A percentile compares a stretch with the other conserved stretches of the same genome.
phyloP scores from a whole-genome alignment of 1,139 yeast genomes.

The Casaregolazyma lundiana region DNA sequence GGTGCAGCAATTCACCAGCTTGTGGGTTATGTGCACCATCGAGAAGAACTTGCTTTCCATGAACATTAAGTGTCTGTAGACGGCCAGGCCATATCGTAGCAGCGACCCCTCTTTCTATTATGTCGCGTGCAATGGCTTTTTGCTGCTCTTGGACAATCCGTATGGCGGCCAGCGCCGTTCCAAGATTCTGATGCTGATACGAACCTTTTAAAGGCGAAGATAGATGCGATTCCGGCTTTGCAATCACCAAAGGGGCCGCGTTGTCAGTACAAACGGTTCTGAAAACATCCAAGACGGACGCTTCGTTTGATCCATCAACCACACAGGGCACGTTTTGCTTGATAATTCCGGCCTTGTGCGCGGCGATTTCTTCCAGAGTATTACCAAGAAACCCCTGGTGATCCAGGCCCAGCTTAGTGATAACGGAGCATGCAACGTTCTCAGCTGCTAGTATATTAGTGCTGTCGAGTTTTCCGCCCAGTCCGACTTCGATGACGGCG shows the following conservation, averaged over 20 bases:
- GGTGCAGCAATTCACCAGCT: constrained; percentile 67
- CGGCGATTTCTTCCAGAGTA: constrained; percentile 59
- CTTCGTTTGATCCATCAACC: constrained; percentile 63
- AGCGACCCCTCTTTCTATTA: constrained; percentile 48
- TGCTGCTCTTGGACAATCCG: constrained; percentile 32
- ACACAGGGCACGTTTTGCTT: constrained; percentile 59
- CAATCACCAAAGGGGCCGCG: constrained; percentile 13
- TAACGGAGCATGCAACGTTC: constrained; percentile 54
- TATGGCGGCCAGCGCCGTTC: constrained; percentile 61
- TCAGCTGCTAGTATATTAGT: constrained; percentile 56
- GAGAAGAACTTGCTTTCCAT: constrained; percentile 63
- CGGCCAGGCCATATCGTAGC: constrained; percentile 40
- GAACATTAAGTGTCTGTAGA: constrained; percentile 37
- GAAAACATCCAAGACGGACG: constrained; percentile 45
- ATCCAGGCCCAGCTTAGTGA: constrained; percentile 81
- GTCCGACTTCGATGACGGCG: constrained; percentile 84
- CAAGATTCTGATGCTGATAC: constrained; percentile 66
- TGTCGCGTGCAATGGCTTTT: constrained; percentile 23
- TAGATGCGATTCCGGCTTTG: constrained; percentile 19
- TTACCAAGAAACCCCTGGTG: constrained; percentile 73
- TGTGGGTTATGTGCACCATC: constrained; percentile 94
- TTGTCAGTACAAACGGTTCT: constrained; percentile 17
- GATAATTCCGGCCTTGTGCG: constrained; percentile 80
- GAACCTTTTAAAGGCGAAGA: constrained; percentile 60
- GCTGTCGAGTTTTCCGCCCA: constrained; percentile 86